Evolutionary conservation across 805 yeast species (phyloP).

Genomic region (Candida pini): DNA sequence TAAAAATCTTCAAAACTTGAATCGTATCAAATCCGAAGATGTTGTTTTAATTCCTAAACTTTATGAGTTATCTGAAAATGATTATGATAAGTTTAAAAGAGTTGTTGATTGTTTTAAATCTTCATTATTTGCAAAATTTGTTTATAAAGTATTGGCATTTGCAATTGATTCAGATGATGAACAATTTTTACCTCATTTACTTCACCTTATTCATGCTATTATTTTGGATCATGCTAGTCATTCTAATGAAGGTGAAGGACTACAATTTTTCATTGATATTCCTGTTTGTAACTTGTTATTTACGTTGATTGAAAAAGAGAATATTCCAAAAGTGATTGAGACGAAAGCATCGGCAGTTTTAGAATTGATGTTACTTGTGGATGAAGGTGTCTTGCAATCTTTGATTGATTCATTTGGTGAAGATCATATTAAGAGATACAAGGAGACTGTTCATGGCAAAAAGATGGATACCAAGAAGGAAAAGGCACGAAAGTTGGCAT

Average conservation of each 20-base stretch:
- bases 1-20: constrained; percentile 35
- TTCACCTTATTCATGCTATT: constrained; percentile 67
- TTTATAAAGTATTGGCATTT: constrained; percentile 51
- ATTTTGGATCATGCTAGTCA: constrained; percentile 30
- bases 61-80: constrained; percentile 22
- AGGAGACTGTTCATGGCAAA: constrained; percentile 38
- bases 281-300: constrained; percentile 55
- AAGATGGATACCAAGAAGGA: constrained; percentile 50
- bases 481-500: constrained; percentile 50
- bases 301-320: constrained; percentile 40
- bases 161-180: constrained; percentile 48
- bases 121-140: constrained; percentile 45
- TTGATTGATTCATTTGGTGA: constrained; percentile 55
- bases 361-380: constrained; percentile 44
- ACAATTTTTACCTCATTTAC: constrained; percentile 49
- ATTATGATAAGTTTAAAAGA: constrained; percentile 27
- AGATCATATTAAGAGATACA: constrained; percentile 43
- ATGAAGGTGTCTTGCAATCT: constrained; percentile 43
- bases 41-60: constrained; percentile 46
- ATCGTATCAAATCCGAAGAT: constrained; percentile 33
- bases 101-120: constrained; percentile 50
- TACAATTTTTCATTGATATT: constrained; percentile 37
- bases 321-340: constrained; percentile 42
- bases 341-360: constrained; percentile 55
- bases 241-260: constrained; percentile 36